A percentile compares a stretch with the other conserved stretches of the same genome.
phyloP scores from a whole-genome alignment of 2,329 filamentous ascomycete genomes.

The Aspergillus sp. region DNA sequence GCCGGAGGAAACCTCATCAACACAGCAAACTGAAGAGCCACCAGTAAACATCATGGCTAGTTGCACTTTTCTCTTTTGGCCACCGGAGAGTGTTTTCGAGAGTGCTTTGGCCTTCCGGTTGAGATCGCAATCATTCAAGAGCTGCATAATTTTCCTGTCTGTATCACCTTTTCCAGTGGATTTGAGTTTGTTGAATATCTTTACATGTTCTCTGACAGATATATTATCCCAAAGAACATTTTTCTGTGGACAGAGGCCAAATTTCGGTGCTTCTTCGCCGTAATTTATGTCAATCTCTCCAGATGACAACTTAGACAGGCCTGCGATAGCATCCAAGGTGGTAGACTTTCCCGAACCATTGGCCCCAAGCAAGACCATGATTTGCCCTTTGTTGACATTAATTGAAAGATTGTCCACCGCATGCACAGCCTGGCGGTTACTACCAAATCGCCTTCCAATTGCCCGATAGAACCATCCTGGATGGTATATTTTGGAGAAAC shows the following conservation, averaged over 20 bases:
- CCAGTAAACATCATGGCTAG: conserved; percentile 95
- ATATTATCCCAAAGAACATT: conserved; percentile 92
- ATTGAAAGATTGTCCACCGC: conserved; percentile 76
- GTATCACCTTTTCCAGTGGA: conserved; percentile 57
- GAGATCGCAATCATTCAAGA: conserved; percentile 73
- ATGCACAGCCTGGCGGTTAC: conserved; percentile 64
- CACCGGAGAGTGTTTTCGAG: conserved; percentile 79
- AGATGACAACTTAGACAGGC: conserved; percentile 72
- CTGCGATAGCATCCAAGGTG: conserved; percentile 83
- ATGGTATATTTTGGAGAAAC: conserved; percentile 75
- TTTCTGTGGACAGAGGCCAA: conserved; percentile 88
- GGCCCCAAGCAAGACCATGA: conserved; percentile 80
- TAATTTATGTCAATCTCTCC: conserved; percentile 79
- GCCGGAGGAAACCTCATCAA: conserved; percentile 88
- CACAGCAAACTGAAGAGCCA: conserved; percentile 81
- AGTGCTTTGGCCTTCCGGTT: conserved; percentile 69
- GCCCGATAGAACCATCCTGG: conserved; percentile 61
- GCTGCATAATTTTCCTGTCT: conserved; percentile 59
- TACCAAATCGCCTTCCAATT: conserved; percentile 49
- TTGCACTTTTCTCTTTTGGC: conserved; percentile 89
- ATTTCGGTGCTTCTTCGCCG: conserved; percentile 71
- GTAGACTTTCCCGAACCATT: conserved; percentile 92
- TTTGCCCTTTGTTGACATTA: conserved; percentile 72
- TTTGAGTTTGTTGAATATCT: conserved; percentile 82
- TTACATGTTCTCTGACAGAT: conserved; percentile 80